Percentiles rank a stretch among this genome's conserved stretches.
Conservation (phyloP, 352 stramenopile species). For the Pythium aphanidermatum region DNA sequence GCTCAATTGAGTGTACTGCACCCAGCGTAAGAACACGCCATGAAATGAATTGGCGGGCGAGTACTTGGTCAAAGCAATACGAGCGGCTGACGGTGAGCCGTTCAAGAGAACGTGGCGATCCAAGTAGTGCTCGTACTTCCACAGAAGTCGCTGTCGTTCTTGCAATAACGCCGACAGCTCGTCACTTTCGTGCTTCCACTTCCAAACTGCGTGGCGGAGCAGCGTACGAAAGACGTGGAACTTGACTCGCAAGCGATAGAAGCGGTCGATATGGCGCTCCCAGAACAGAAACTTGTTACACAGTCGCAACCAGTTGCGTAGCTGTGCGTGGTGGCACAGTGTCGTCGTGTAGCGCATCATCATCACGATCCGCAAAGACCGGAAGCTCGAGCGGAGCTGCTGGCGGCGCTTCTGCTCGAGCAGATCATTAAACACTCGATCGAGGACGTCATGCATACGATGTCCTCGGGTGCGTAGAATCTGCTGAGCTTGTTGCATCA, state of each 20-base stretch:
- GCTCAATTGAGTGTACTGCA: constrained; percentile 27
- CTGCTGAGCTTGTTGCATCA: constrained; percentile 20
- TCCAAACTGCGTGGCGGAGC: constrained; percentile 18
- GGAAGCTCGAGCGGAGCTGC: constrained; percentile 24
- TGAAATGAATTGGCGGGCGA: constrained; percentile 28
- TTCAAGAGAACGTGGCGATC: constrained; percentile 10
- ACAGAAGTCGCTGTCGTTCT: constrained; percentile 14
- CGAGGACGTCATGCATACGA: constrained; percentile 28
- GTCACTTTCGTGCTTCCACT: constrained; percentile 18
- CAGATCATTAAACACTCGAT: constrained; percentile 23
- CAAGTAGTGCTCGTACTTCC: constrained; percentile 16
- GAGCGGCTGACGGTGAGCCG: constrained; percentile 10
- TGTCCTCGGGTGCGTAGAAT: constrained; percentile 25
- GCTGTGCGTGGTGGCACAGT: constrained; percentile 23
- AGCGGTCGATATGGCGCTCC: constrained; percentile 19
- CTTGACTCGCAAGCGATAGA: constrained; percentile 21
- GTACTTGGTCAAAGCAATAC: constrained; percentile 20
- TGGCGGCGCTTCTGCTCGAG: constrained; percentile 8
- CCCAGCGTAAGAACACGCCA: constrained; percentile 30
- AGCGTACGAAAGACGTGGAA: constrained; percentile 22
- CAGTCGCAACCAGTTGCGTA: constrained; percentile 30
- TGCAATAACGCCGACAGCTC: constrained; percentile 6
- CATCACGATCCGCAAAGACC: constrained; percentile 17
- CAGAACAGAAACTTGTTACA: constrained; percentile 20
- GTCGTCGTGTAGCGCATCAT: constrained; percentile 17